Conservation (phyloP, 192 early-diverging fungal genomes). For the Coemansia reversa region DNA sequence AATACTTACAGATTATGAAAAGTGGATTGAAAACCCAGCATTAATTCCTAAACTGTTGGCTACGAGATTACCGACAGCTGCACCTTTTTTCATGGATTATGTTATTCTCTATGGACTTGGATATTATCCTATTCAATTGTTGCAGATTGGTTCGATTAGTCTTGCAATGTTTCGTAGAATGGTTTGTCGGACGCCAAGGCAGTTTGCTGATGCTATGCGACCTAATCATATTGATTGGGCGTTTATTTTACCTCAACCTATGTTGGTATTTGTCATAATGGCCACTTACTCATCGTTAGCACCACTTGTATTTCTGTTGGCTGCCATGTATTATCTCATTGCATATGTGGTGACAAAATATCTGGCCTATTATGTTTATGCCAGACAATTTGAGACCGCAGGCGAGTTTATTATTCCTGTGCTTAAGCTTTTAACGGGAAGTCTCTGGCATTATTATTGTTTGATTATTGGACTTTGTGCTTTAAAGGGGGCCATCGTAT, state of each 20-base stretch:
- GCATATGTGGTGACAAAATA: conserved; percentile 72
- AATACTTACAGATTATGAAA: conserved; percentile 60
- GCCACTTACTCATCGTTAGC: conserved; percentile 74
- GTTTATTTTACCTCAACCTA: conserved; percentile 63
- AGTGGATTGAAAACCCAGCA: conserved; percentile 69
- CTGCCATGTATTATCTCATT: conserved; percentile 64
- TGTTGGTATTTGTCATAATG: conserved; percentile 72
- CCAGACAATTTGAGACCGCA: conserved; percentile 68
- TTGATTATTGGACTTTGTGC: conserved; percentile 52
- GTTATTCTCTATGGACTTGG: conserved; percentile 71
- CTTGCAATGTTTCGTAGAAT: conserved; percentile 57
- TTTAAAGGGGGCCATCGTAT: conserved; percentile 38
- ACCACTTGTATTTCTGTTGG: conserved; percentile 70
- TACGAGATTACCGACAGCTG: conserved; percentile 62
- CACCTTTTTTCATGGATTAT: conserved; percentile 81
- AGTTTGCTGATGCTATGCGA: conserved; percentile 67
- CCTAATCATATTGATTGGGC: conserved; percentile 70
- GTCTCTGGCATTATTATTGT: conserved; percentile 52
- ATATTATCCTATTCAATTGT: conserved; percentile 63
- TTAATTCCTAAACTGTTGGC: conserved; percentile 66
- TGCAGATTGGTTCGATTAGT: conserved; percentile 66
- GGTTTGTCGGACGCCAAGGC: conserved; percentile 71
- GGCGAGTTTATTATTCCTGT: conserved; percentile 57
- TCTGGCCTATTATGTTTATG: conserved; percentile 73
- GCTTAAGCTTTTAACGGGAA: conserved; percentile 45